A percentile compares a stretch with the other conserved stretches of the same genome.
phyloP scores from a whole-genome alignment of 441 rosid species.

The Biscutella laevigata region DNA sequence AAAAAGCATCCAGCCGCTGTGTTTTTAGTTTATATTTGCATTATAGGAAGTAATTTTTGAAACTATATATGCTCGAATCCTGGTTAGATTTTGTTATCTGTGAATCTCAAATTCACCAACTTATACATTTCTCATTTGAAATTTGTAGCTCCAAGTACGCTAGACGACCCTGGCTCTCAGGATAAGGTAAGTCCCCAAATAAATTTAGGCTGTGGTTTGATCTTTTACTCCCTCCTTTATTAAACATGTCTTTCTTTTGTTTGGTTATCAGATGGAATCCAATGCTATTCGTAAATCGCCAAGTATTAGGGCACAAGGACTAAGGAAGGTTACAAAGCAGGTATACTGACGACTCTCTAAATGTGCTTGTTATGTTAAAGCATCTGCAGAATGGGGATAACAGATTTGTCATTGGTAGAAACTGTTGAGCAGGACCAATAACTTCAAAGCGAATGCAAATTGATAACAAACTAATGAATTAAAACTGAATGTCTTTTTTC shows the following conservation, averaged over 20 bases:
- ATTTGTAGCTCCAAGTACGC: conserved; percentile 44
- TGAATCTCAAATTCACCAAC: conserved; percentile 22
- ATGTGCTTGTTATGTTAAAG: conserved; percentile 1
- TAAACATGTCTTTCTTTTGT: conserved; percentile 11
- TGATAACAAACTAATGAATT: not conserved
- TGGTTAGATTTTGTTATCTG: not conserved
- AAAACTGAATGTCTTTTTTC: not conserved
- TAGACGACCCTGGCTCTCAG: conserved; percentile 28
- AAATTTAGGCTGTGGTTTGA: conserved; percentile 6
- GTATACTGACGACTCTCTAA: conserved; percentile 28
- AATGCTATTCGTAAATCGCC: conserved; percentile 47
- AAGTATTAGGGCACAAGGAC: conserved; percentile 31
- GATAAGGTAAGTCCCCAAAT: conserved; percentile 41
- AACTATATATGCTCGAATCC: not conserved
- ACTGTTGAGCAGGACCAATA: not conserved
- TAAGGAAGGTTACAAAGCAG: conserved; percentile 42
- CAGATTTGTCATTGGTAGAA: conserved; percentile 5
- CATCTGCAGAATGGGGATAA: not conserved
- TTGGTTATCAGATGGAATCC: conserved; percentile 33
- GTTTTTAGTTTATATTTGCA: not conserved
- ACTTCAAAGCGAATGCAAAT: not conserved
- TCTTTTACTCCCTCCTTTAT: conserved; percentile 1
- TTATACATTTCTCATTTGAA: conserved; percentile 14
- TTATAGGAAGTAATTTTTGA: not conserved
- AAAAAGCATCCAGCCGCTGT: not conserved